Conservation (phyloP, 2,329 filamentous ascomycete species). For the Alternaria incomplexa region DNA sequence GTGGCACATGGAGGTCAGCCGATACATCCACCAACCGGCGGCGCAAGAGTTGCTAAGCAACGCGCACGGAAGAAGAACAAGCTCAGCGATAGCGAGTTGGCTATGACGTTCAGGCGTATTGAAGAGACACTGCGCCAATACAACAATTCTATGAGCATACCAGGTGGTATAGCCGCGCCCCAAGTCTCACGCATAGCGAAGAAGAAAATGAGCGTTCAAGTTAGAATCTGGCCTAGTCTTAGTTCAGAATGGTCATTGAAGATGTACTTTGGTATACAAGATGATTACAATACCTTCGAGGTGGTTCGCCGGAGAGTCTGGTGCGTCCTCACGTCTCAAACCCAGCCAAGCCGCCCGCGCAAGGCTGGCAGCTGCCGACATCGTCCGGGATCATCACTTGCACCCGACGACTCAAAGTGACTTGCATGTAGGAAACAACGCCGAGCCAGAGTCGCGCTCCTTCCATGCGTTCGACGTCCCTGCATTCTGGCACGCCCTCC, state of each 20-base stretch:
- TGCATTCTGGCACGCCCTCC: constrained; percentile 40
- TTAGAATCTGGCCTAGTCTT: not conserved
- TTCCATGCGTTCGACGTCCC: constrained; percentile 24
- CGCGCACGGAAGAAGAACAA: no score
- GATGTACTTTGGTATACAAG: not conserved
- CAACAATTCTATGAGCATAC: no score
- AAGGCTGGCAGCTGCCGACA: constrained; percentile 16
- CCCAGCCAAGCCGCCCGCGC: not conserved
- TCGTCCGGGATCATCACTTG: constrained; percentile 15
- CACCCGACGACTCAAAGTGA: constrained; percentile 1
- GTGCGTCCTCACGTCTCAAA: not conserved
- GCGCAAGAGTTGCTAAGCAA: no score
- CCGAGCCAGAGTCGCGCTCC: constrained; percentile 1
- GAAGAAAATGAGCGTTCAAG: no score
- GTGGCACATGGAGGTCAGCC: no score
- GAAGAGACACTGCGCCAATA: no score
- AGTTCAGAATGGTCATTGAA: not conserved
- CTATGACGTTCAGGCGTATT: no score
- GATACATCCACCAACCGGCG: no score
- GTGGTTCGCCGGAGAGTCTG: not conserved
- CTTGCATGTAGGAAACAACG: constrained; percentile 4
- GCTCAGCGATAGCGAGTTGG: no score
- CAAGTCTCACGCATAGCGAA: not conserved
- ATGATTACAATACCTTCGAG: not conserved
- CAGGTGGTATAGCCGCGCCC: not conserved